Base-by-base conservation (phyloP, 2,329 filamentous ascomycete species). In the Diaporthe caulivora region DNA sequence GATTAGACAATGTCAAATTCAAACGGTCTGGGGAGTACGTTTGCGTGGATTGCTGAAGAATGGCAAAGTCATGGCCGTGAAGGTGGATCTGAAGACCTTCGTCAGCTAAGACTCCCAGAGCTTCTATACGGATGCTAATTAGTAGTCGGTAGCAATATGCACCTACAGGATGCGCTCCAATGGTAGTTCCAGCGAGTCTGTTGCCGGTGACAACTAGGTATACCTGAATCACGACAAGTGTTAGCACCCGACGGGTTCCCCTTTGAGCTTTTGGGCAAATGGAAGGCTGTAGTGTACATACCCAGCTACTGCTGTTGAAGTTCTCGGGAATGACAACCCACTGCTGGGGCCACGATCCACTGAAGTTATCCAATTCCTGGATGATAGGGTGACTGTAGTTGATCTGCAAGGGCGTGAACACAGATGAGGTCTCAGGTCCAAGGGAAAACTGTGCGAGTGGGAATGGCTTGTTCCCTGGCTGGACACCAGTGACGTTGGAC, bases 1-100 rank as follows among this genome's bases (percentile, higher is more conserved):
- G 87, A 77, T 89, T 90, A 65, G 75, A 64, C 75, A 80, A 78
- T 29, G 77, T 72, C 0, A 79, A 75, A 44, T 76, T 65, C 65
- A 77, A 58, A 18, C 55, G 53, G 72, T 18, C 72, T 10, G 70
- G 62, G 54, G 71, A 68, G 60, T 71, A 77, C 0, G 71, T 67
- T 24, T 64, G 3, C 37, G 76, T 73, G 47, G 77, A 78, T 78
- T 83, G 72, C 34, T 80, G 77, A 13, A 87, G 76, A 9, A 87
- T 79, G 74, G 82, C 84, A 78, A 88, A 88, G 58, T 87, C 83
- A 74, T 88, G 86, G 5, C 86, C 86, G 77, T 88, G 86, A 21
- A 88, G 79, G 79, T 88, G 86, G 76, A 86, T 85, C 4, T 77
- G 8, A 37, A 29, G 2, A 24, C n/a, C 8, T 2, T 7, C 18